Evolutionary conservation across 805 yeast species (phyloP).

Genomic region (Myxozyma sirexii): DNA sequence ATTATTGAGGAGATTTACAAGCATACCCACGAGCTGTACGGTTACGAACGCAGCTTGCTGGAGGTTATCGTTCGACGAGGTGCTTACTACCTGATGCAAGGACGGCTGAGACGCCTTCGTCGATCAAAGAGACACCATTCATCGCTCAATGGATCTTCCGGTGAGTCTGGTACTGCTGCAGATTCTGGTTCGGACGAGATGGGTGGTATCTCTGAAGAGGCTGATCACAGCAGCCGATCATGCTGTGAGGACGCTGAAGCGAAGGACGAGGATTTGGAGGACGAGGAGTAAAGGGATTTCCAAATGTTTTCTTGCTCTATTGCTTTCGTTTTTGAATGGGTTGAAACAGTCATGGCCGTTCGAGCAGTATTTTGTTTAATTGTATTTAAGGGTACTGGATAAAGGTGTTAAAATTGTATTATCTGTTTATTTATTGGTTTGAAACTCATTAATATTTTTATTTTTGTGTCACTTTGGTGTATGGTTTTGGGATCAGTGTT

Average conservation of each 20-base stretch:
- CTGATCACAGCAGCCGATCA: slow-evolving; percentile 11
- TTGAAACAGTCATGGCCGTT: background rate
- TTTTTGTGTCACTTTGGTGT: background rate
- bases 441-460: background rate
- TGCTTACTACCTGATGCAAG: slow-evolving; percentile 78
- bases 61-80: slow-evolving; percentile 81
- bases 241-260: slow-evolving; percentile 11
- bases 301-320: background rate
- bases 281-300: background rate
- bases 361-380: background rate
- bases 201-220: slow-evolving; percentile 5
- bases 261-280: slow-evolving; percentile 6
- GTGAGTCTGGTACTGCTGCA: background rate
- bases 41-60: slow-evolving; percentile 56
- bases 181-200: slow-evolving; percentile 1
- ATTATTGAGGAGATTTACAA: slow-evolving; percentile 54
- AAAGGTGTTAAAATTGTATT: background rate
- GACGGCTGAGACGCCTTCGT: slow-evolving; percentile 68
- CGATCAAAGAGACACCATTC: slow-evolving; percentile 23
- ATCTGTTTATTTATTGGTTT: background rate
- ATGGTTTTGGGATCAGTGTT: background rate
- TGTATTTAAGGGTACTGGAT: background rate
- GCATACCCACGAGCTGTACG: slow-evolving; percentile 53
- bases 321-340: background rate
- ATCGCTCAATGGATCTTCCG: background rate